These are phyloP conservation scores for Posidonia australis DNA, from an alignment of 106 monocot species.

Conservation along the genomic window DNA sequence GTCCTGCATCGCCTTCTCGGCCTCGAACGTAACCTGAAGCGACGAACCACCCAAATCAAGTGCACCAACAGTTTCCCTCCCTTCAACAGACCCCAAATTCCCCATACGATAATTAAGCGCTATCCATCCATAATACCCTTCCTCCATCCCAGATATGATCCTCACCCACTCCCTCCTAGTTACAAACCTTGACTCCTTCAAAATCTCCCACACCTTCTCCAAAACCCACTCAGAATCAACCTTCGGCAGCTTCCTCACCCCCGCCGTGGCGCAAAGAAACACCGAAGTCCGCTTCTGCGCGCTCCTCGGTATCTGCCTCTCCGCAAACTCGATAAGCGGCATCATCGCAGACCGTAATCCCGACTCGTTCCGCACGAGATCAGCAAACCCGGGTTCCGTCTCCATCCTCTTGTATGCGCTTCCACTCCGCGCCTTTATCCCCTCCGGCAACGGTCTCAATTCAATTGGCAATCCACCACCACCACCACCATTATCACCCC, in stretches of 20 bases:
- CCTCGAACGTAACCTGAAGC: constrained; percentile 95
- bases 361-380: constrained; percentile 61
- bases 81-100: constrained; percentile 33
- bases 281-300: constrained; percentile 48
- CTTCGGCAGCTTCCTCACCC: constrained; percentile 63
- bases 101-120: constrained; percentile 77
- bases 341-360: constrained; percentile 64
- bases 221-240: constrained; percentile 81
- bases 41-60: constrained; percentile 96
- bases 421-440: constrained; percentile 31
- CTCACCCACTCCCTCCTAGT: constrained; percentile 60
- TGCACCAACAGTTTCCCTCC: constrained; percentile 58
- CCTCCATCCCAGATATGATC: constrained; percentile 77
- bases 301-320: constrained; percentile 68
- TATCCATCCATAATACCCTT: constrained; percentile 95
- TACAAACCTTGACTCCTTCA: constrained; percentile 69
- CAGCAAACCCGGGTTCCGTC: constrained; percentile 68
- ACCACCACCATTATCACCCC: background rate
- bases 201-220: constrained; percentile 59
- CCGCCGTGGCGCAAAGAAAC: constrained; percentile 87
- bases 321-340: constrained; percentile 76
- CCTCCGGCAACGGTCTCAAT: constrained; percentile 62
- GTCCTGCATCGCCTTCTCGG: constrained; percentile 29
- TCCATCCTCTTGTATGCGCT: constrained; percentile 94
- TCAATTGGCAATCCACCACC: constrained; percentile 34